A percentile compares a stretch with the other conserved stretches of the same genome.
These are phyloP conservation scores for Boletus rubropictus DNA, from an alignment of 768 basidiomycete genomes.

Conservation along the genomic window DNA sequence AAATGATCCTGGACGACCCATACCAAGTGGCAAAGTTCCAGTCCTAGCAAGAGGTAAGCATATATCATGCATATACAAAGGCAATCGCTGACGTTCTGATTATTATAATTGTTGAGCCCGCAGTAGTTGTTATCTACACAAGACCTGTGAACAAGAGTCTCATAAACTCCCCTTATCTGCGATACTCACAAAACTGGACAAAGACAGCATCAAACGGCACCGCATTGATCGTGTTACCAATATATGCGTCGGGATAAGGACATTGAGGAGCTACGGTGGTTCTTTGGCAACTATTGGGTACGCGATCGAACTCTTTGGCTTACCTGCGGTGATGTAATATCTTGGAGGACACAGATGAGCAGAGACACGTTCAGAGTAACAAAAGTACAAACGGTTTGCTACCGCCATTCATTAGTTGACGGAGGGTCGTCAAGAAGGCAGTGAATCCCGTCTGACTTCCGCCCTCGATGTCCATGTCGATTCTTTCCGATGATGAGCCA, in stretches of 20 bases:
- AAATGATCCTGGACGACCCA: neutral
- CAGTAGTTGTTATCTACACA: slow-evolving; percentile 45
- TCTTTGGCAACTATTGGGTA: neutral
- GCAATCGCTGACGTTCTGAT: slow-evolving; percentile 32
- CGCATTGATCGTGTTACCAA: slow-evolving; percentile 38
- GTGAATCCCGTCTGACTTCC: slow-evolving; percentile 31
- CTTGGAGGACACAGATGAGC: slow-evolving; percentile 19
- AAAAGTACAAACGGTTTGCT: slow-evolving; percentile 19
- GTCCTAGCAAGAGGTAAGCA: slow-evolving; percentile 32
- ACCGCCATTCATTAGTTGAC: slow-evolving; percentile 26
- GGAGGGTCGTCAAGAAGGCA: slow-evolving; percentile 30
- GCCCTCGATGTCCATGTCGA: slow-evolving; percentile 48
- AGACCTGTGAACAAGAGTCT: neutral
- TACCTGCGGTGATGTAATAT: slow-evolving; percentile 42
- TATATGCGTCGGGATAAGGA: slow-evolving; percentile 43
- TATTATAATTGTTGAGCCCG: slow-evolving; percentile 39
- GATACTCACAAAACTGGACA: slow-evolving; percentile 41
- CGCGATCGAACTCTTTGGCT: neutral
- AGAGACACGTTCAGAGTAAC: neutral
- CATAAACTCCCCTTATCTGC: neutral
- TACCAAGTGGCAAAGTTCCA: slow-evolving; percentile 43
- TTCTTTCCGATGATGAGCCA: slow-evolving; percentile 12
- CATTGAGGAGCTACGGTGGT: slow-evolving; percentile 35
- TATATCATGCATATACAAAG: neutral
- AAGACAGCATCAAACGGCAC: slow-evolving; percentile 46